Evolutionary conservation across 192 early-diverging fungal genomes (phyloP), one percentile per base, ranked within the genome.

Genomic region (Umbelopsis sp.): DNA sequence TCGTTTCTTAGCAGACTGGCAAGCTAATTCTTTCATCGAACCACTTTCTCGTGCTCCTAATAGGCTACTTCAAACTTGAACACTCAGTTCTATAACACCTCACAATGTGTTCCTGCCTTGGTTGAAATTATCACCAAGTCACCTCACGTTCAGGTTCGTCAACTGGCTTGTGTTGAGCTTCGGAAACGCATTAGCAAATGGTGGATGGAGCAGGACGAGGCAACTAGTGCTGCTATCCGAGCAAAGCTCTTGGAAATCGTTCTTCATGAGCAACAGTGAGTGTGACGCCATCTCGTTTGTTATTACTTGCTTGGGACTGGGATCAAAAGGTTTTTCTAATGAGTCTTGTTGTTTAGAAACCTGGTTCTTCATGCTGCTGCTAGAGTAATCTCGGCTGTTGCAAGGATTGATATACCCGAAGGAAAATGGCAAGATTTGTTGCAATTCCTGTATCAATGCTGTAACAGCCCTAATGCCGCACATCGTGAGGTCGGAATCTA

Each of bases 401-500:
- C 94, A 48, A 85, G 90, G 74, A 81, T 90, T 30, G 95, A 95
- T 72, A 81, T 96, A 49, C 89, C 89, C 11, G 84, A 86, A 52
- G 84, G 89, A 67, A 85, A 85, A 72, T 97, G 95, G 95, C 73
- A 79, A 44, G 85, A 95, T 21, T 80, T 97, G 64, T 75, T 95
- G 45, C 79, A 85, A 66, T 92, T 94, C 72, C 85, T 97, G 46
- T 93, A 91, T 77, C 80, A 91, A 75, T 91, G 90, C 74, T 93
- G 92, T 71, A 87, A 84, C 65, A 95, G 92, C 71, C 51, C 84
- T 52, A 86, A 78, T 16, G 81, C 89, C 6, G 82, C 82, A 51
- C 93, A 96, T 66, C 92, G 94, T 20, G 93, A 93, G 77, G 89
- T 96, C 51, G 95, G 94, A 37, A 84, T 94, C 11, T 96, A 91